Evolutionary conservation across 129 eudicot species (phyloP).

Genomic region (Flaveria linearis): DNA sequence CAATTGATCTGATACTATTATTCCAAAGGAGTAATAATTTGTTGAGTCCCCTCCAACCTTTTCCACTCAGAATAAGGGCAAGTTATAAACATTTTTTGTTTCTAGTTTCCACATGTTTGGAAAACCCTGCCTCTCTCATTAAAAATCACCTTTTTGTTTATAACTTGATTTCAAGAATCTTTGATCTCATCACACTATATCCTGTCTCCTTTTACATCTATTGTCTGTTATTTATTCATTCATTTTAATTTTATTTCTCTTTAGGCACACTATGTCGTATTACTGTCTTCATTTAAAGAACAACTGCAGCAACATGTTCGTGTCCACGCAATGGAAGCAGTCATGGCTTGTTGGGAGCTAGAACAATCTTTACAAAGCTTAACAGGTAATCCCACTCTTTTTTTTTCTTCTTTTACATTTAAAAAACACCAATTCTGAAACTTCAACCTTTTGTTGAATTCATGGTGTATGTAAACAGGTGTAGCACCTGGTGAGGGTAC

Average conservation of each 20-base stretch:
- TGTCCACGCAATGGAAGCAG: slow-evolving; percentile 97
- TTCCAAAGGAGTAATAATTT: slow-evolving; percentile 32
- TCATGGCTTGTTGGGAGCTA: slow-evolving; percentile 97
- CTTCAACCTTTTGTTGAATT: background rate
- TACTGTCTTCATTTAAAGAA: slow-evolving; percentile 88
- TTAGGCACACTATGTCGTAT: slow-evolving; percentile 81
- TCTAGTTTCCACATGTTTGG: slow-evolving; percentile 18
- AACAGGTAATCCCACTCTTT: slow-evolving; percentile 52
- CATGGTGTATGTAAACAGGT: slow-evolving; percentile 45
- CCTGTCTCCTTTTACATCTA: slow-evolving; percentile 1
- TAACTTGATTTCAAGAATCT: slow-evolving; percentile 25
- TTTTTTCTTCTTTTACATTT: slow-evolving; percentile 2
- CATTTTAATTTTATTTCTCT: slow-evolving; percentile 8
- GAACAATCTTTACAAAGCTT: slow-evolving; percentile 88
- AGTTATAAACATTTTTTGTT: background rate
- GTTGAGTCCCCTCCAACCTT: slow-evolving; percentile 29
- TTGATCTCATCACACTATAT: slow-evolving; percentile 10
- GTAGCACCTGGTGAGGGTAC: slow-evolving; percentile 89
- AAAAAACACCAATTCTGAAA: background rate
- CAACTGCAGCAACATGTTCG: slow-evolving; percentile 96
- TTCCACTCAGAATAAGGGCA: slow-evolving; percentile 18
- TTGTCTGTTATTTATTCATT: slow-evolving; percentile 6
- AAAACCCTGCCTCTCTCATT: slow-evolving; percentile 4
- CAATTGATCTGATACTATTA: slow-evolving; percentile 40
- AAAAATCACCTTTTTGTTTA: slow-evolving; percentile 3